Evolutionary conservation across 345 rosid genomes (phyloP), one percentile per base, ranked within the genome.

Genomic region (Capsella bursapastoris): DNA sequence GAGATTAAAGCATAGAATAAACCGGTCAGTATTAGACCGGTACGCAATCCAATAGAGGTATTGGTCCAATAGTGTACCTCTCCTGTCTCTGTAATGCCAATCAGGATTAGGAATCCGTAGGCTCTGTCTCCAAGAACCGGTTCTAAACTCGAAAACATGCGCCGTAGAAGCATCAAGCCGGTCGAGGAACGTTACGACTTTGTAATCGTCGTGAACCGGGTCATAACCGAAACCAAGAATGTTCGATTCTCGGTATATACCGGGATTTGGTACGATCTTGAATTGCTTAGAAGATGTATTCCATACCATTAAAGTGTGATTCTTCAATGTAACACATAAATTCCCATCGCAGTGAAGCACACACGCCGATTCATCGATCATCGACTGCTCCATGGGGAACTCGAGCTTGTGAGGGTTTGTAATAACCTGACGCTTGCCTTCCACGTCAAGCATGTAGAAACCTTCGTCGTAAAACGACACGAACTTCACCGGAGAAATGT

Each of bases 11-110:
- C 76, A 48, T 12, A 77, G 48, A 3, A 77, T 40, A 53, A 77
- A 77, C 76, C 76, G 68, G 49, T 77, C 62, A 0, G 14, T 22
- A 64, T 9, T 65, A 49, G 68, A 64, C 68, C 62, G 27, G 68
- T 77, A 77, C 4, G 80, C 80, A 64, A 71, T 65, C 80, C 80
- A 77, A 22, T 77, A 65, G 13, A 77, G 14, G 34, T 3, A 25
- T 11, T 70, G 67, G 4, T 71, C 43, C 63, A 77, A 65, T 35
- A 64, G 65, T 2, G 67, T 57, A 41, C 80, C 68, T 9, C 8
- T n/a, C 49, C 64, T 71, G 35, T 57, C 72, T 65, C 72, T 77
- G 67, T 77, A 77, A 51, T 77, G 34, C 76, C 76, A 77, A 71
- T 71, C 43, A 7, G 80, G 72, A 22, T 6, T 6, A 57, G 80